Evolutionary conservation across 1,284 basidiomycete species (phyloP).

Genomic region (Leccinum pallidistipes): DNA sequence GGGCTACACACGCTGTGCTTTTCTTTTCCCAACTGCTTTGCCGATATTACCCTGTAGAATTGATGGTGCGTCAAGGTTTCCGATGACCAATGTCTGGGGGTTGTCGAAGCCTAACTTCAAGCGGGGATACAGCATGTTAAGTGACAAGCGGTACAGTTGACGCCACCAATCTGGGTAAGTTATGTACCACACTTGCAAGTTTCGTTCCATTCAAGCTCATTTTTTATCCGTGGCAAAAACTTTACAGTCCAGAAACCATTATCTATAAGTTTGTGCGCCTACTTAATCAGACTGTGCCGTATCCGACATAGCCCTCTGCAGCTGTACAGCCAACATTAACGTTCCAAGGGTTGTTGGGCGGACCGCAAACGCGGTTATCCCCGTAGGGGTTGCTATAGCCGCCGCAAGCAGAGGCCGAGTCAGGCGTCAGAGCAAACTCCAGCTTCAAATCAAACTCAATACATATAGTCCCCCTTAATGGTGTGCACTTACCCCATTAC

Average conservation of each 20-base stretch:
- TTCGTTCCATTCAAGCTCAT: not conserved
- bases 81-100: not conserved
- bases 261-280: not conserved
- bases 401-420: constrained; percentile 11
- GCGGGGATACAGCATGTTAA: not conserved
- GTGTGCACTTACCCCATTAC: not conserved
- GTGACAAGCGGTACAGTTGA: not conserved
- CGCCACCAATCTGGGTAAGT: not conserved
- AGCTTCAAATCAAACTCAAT: not conserved
- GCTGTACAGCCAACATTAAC: constrained; percentile 4
- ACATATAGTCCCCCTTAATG: not conserved
- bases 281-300: not conserved
- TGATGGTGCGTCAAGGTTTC: not conserved
- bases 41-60: not conserved
- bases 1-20: not conserved
- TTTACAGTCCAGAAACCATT: not conserved
- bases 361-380: constrained; percentile 8
- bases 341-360: constrained; percentile 21
- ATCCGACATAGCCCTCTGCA: constrained; percentile 16
- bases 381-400: not conserved
- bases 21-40: not conserved
- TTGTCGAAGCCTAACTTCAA: not conserved
- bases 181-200: not conserved
- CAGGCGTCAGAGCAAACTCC: constrained; percentile 5
- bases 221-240: not conserved